Evolutionary conservation across 176 grass and related monocot species (phyloP).

Genomic region (Oryza rufipogon): DNA sequence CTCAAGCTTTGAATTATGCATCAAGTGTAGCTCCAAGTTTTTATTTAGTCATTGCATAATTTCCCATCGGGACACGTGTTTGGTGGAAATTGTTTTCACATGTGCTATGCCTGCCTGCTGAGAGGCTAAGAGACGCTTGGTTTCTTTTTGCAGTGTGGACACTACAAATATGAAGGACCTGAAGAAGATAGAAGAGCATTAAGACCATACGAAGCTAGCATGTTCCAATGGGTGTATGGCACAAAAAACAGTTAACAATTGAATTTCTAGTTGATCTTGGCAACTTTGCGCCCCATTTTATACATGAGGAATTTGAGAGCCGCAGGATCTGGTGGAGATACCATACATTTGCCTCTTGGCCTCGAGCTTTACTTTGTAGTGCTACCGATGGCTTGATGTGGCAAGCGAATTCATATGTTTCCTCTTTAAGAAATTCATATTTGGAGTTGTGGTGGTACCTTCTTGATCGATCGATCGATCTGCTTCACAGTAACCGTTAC

Average conservation of each 20-base stretch:
- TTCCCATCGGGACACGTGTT: background rate
- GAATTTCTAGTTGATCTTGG: constrained; percentile 36
- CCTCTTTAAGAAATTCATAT: constrained; percentile 31
- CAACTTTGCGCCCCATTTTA: constrained; percentile 32
- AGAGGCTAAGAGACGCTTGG: background rate
- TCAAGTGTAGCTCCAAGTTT: background rate
- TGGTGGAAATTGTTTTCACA: constrained; percentile 8
- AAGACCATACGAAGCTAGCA: constrained; percentile 12
- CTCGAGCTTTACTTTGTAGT: constrained; percentile 7
- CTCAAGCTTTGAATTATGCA: background rate
- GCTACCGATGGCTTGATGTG: constrained; percentile 31
- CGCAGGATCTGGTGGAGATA: constrained; percentile 1
- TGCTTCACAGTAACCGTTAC: background rate
- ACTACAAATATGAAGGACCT: constrained; percentile 97
- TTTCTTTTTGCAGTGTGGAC: constrained; percentile 64
- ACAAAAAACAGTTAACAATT: constrained; percentile 38
- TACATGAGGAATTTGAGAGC: constrained; percentile 28
- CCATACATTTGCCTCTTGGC: constrained; percentile 2
- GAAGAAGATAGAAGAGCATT: constrained; percentile 97
- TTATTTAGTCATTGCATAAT: background rate
- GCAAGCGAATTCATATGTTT: constrained; percentile 10
- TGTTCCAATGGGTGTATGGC: constrained; percentile 33
- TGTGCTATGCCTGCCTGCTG: constrained; percentile 10
- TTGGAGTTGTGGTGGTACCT: background rate
- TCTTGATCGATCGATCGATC: background rate